Base-by-base conservation (phyloP, 768 basidiomycete species). In the Tricholoma furcatifolium region DNA sequence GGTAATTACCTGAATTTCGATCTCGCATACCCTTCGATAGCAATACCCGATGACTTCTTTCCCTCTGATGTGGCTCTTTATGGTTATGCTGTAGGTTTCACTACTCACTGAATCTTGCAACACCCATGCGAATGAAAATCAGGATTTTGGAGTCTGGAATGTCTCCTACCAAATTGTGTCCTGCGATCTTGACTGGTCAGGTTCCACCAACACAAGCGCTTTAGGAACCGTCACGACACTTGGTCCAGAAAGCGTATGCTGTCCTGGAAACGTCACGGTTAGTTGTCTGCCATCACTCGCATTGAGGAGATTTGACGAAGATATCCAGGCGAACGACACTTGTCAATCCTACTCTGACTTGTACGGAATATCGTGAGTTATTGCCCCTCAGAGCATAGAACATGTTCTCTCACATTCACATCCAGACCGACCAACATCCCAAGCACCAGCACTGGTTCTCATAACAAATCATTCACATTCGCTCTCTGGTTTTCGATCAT, bases 131-230 rank as follows among this genome's bases (percentile, higher is more conserved):
- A 14, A 47, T 6, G 12, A 5, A 24, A 42, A 24, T 41, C 40
- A 88, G 86, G 91, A 92, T 62, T 93, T 92, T 72, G 89, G 91
- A 45, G 82, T 92, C 17, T 93, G 91, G 91, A 91, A 91, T 60
- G 73, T 90, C 61, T 83, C 77, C 15, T 92, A 92, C 64, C 68
- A 82, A 59, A 74, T 70, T 24, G 82, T 91, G 9, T 68, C 82
- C 27, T 93, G 91, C 61, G 51, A 77, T 2, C 54, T 72, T 3
- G 66, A 79, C 47, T 93, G 91, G 91, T 67, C 73, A 32, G 91
- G 91, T 8, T 76, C 71, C 45, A 74, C 70, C 17, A 71, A 85
- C 52, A 63, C 77, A 14, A 70, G 80, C 12, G 87, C 88, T 12
- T 70, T 92, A 35, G 91, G 91, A 18, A 87, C 83, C 51, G 84